Percentiles rank a stretch among this genome's conserved stretches.
Conservation (phyloP, 2,329 filamentous ascomycete species). For the Penicillium digitatum region DNA sequence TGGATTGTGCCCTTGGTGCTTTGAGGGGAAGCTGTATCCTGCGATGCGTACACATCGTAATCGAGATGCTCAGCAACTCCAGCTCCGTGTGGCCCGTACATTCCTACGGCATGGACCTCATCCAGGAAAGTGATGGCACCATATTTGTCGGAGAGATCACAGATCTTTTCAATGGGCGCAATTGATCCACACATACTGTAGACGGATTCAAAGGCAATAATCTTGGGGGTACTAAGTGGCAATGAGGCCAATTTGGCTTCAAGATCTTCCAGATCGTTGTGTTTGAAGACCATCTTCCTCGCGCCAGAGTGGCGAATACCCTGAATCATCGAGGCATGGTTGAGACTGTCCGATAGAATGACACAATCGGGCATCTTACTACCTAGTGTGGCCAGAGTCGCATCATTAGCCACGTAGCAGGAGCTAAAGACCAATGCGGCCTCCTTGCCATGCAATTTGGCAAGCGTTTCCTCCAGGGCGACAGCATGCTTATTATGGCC, state of each 20-base stretch:
- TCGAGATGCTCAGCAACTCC: constrained; percentile 97
- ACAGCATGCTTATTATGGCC: constrained; percentile 96
- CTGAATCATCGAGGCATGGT: constrained; percentile 99
- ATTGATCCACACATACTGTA: constrained; percentile 99
- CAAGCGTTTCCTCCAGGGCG: constrained; percentile 72
- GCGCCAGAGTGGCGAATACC: constrained; percentile 96
- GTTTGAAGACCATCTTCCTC: constrained; percentile 97
- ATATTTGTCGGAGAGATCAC: constrained; percentile 94
- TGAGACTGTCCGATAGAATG: constrained; percentile 93
- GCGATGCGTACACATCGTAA: constrained; percentile 76
- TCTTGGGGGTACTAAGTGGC: constrained; percentile 82
- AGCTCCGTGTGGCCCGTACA: constrained; percentile 95
- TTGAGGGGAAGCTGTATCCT: constrained; percentile 53
- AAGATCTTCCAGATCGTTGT: constrained; percentile 91
- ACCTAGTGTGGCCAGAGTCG: constrained; percentile 91
- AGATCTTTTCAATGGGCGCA: constrained; percentile 92
- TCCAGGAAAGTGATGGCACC: constrained; percentile 96
- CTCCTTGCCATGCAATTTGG: constrained; percentile 87
- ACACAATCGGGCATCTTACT: constrained; percentile 96
- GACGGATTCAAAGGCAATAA: constrained; percentile 97
- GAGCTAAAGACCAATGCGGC: constrained; percentile 91
- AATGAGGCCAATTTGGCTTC: constrained; percentile 89
- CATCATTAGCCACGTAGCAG: constrained; percentile 97
- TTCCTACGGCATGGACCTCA: constrained; percentile 97
- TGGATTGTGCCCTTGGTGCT: constrained; percentile 70